Percentiles rank a stretch among this genome's conserved stretches.
Evolutionary conservation across 805 yeast species (phyloP).

Genomic region (Metschnikowia proteae): DNA sequence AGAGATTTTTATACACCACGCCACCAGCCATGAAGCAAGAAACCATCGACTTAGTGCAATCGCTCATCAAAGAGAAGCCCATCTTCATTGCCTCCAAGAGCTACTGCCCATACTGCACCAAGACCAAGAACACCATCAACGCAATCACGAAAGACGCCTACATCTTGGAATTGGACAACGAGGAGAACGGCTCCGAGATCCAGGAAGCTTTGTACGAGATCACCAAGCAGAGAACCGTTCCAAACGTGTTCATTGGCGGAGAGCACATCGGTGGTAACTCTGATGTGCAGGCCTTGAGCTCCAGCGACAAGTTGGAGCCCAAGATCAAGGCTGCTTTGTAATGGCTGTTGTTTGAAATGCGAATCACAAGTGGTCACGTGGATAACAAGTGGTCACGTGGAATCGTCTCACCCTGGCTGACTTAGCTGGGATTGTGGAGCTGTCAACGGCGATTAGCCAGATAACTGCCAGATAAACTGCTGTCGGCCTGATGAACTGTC

Average conservation of each 20-base stretch:
- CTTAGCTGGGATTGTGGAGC: no score
- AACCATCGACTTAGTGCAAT: constrained; percentile 54
- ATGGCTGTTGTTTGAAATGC: neutral
- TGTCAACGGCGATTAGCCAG: no score
- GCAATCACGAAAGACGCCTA: constrained; percentile 39
- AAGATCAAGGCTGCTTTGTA: constrained; percentile 22
- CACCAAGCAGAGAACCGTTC: constrained; percentile 92
- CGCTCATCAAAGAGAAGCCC: constrained; percentile 59
- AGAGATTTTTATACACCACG: constrained; percentile 19
- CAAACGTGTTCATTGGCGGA: constrained; percentile 85
- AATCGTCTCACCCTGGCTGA: no score
- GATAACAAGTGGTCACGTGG: no score
- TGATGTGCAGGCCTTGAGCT: constrained; percentile 70
- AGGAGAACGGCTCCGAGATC: constrained; percentile 24
- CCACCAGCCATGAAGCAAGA: constrained; percentile 56
- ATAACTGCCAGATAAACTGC: no score
- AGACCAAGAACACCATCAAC: constrained; percentile 21
- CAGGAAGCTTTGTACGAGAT: constrained; percentile 42
- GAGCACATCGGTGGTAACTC: constrained; percentile 95
- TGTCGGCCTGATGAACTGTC: no score
- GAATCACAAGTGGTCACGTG: neutral
- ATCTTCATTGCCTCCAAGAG: constrained; percentile 64
- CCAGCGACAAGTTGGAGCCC: constrained; percentile 54
- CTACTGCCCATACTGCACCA: constrained; percentile 30
- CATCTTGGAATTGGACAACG: constrained; percentile 27